phyloP scores from a whole-genome alignment of 441 rosid genomes.

The Adansonia grandidieri region DNA sequence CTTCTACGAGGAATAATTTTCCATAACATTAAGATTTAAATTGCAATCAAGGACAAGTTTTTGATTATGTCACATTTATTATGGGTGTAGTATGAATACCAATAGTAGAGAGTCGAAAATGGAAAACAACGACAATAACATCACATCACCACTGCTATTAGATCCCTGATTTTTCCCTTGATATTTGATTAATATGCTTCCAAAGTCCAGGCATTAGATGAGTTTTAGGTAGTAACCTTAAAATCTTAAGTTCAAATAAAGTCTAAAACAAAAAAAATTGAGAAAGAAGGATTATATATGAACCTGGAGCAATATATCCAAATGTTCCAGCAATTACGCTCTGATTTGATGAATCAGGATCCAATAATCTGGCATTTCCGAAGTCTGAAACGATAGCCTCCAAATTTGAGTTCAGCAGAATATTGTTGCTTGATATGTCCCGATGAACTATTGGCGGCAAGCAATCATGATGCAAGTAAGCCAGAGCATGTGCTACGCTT shows the following conservation, averaged over 20 bases:
- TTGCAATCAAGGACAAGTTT: too few relatives aligned
- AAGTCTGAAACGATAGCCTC: not conserved
- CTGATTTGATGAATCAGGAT: not conserved
- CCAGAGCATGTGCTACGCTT: conserved; percentile 37
- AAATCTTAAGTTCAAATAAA: not conserved
- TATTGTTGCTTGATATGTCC: conserved; percentile 25
- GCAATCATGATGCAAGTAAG: conserved; percentile 36
- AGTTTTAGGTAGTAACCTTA: too few relatives aligned
- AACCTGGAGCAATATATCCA: not conserved
- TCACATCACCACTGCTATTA: too few relatives aligned
- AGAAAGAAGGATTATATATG: not conserved
- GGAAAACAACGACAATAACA: too few relatives aligned
- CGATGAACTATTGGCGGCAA: conserved; percentile 34
- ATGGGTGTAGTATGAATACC: too few relatives aligned
- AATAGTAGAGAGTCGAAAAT: too few relatives aligned
- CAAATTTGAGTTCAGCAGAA: not conserved
- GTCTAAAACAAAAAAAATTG: not conserved
- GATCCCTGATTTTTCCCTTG: too few relatives aligned
- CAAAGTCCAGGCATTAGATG: too few relatives aligned
- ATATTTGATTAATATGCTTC: too few relatives aligned
- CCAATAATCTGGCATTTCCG: not conserved
- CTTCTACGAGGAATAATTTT: too few relatives aligned
- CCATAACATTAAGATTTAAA: too few relatives aligned
- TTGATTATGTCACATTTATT: too few relatives aligned
- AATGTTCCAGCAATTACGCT: not conserved